A percentile compares a stretch with the other conserved stretches of the same genome.
Evolutionary conservation across 2,329 filamentous ascomycete genomes (phyloP).

Genomic region (Periconia sp.): DNA sequence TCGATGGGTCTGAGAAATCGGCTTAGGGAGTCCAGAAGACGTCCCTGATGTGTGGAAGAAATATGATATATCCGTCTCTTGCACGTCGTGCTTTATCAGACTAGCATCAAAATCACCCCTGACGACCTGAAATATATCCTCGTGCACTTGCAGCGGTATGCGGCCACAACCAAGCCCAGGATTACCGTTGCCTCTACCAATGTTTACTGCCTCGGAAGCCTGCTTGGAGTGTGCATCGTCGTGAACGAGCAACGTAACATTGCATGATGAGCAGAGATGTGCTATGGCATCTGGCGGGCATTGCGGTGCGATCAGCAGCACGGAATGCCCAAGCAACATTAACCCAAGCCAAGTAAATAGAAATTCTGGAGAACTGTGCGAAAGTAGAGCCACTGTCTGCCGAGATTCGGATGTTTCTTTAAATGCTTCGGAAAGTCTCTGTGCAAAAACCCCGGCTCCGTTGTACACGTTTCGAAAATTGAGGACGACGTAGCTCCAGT

Average conservation of each 20-base stretch:
- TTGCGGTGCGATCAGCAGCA: constrained; percentile 60
- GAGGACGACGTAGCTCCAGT: constrained; percentile 35
- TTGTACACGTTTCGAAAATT: constrained; percentile 40
- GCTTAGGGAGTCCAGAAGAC: constrained; percentile 64
- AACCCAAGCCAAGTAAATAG: constrained; percentile 63
- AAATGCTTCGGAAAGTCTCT: constrained; percentile 20
- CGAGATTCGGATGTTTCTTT: constrained; percentile 5
- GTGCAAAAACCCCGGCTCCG: constrained; percentile 42
- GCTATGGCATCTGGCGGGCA: constrained; percentile 51
- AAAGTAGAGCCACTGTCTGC: constrained; percentile 55
- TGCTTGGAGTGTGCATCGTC: constrained; percentile 45
- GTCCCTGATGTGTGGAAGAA: constrained; percentile 67
- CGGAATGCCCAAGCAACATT: constrained; percentile 57
- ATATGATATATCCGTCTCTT: constrained; percentile 54
- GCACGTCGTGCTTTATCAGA: constrained; percentile 6
- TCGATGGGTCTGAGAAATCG: constrained; percentile 61
- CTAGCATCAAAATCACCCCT: constrained; percentile 7
- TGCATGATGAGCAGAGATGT: constrained; percentile 55
- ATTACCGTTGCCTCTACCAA: constrained; percentile 13
- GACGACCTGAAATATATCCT: constrained; percentile 25
- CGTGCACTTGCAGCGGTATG: constrained; percentile 19
- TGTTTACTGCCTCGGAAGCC: constrained; percentile 26
- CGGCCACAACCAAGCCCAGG: constrained; percentile 9
- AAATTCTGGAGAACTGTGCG: constrained; percentile 59
- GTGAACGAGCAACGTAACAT: constrained; percentile 49